Percentiles rank a stretch among this genome's conserved stretches.
These are phyloP conservation scores for Prototheca wickerhamii DNA, from an alignment of 163 green algal species.

Conservation along the genomic window DNA sequence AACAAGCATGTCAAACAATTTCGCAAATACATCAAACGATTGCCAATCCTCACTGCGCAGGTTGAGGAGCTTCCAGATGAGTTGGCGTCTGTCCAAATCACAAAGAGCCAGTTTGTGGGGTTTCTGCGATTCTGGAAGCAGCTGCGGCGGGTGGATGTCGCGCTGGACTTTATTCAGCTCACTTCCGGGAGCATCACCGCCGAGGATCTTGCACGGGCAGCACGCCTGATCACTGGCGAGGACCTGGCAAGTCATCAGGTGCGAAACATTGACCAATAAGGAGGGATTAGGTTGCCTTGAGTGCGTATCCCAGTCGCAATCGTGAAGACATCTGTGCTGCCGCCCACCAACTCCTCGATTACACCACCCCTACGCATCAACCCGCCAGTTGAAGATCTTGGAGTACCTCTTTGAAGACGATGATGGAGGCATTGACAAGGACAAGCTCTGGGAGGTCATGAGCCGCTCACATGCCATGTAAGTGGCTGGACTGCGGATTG, in stretches of 20 bases:
- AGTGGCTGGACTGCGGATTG: not conserved
- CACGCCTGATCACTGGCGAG: slow-evolving; percentile 18
- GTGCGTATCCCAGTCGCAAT: too few species aligned
- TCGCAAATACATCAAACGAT: too few species aligned
- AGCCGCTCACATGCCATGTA: not conserved
- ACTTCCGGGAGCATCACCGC: slow-evolving; percentile 31
- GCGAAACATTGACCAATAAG: too few species aligned
- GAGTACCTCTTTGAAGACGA: slow-evolving; percentile 4
- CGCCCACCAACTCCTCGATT: too few species aligned
- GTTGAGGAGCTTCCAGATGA: not conserved
- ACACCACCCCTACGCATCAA: too few species aligned
- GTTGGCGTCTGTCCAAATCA: not conserved
- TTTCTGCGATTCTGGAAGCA: not conserved
- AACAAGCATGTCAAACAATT: too few species aligned
- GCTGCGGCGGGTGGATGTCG: not conserved
- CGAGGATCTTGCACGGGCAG: slow-evolving; percentile 46
- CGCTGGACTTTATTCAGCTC: not conserved
- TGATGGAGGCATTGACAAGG: not conserved
- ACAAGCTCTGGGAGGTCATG: not conserved
- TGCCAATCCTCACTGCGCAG: too few species aligned
- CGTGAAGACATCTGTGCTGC: too few species aligned
- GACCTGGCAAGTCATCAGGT: not conserved
- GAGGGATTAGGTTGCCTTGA: too few species aligned
- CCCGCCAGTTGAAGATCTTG: slow-evolving; percentile 1
- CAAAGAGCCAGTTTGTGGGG: not conserved